Evolutionary conservation across 768 basidiomycete genomes (phyloP).

Genomic region (Leucogyrophana mollusca): DNA sequence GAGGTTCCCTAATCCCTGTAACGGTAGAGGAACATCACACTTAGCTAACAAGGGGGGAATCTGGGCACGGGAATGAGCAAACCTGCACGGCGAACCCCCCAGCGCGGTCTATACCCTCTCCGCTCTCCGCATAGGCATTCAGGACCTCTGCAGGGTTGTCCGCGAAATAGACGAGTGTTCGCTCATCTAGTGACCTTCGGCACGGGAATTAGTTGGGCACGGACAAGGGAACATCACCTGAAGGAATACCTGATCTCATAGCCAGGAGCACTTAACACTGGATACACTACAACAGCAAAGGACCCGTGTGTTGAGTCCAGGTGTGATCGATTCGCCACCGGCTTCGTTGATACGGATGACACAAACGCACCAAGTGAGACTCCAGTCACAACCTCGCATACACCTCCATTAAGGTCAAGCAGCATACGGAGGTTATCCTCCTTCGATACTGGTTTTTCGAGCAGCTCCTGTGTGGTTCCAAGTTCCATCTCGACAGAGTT

Average conservation of each 20-base stretch:
- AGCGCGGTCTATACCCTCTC: conserved; percentile 84
- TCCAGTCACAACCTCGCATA: conserved; percentile 93
- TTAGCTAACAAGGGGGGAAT: background rate
- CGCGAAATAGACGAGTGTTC: conserved; percentile 74
- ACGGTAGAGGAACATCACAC: background rate
- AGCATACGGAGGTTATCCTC: conserved; percentile 87
- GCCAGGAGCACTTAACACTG: conserved; percentile 72
- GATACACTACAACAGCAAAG: conserved; percentile 60
- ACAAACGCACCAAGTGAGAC: conserved; percentile 68
- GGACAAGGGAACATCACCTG: conserved; percentile 10
- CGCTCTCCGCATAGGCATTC: conserved; percentile 79
- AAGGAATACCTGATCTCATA: conserved; percentile 77
- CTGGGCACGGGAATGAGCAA: conserved; percentile 12
- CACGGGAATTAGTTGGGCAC: background rate
- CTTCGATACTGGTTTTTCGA: conserved; percentile 85
- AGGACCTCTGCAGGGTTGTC: conserved; percentile 60
- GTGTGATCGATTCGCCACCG: background rate
- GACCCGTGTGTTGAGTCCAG: too few species aligned
- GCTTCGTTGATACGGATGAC: background rate
- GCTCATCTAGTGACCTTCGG: conserved; percentile 75
- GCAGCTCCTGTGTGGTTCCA: conserved; percentile 60
- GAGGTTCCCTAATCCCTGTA: conserved; percentile 75
- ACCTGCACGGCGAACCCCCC: conserved; percentile 97
- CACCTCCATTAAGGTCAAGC: conserved; percentile 78
- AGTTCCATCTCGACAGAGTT: conserved; percentile 45